Percentiles rank a stretch among this genome's conserved stretches.
phyloP scores from a whole-genome alignment of 305 asterid species.

The Euphrasia arctica region DNA sequence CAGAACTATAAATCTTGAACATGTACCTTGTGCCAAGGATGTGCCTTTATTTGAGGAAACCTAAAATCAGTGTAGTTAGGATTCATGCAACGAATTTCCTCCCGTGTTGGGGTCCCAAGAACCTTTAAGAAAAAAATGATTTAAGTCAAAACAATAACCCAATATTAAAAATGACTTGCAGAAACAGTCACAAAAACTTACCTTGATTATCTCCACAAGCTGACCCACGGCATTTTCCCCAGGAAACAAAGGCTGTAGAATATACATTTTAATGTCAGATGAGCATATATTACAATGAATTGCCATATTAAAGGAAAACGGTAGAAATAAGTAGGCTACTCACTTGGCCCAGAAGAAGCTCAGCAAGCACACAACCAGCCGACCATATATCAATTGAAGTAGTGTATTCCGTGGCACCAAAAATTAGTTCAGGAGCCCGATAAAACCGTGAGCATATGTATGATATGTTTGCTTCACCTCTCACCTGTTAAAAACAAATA shows the following conservation, averaged over 20 bases:
- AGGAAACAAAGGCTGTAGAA: conserved; percentile 80
- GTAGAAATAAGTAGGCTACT: conserved; percentile 25
- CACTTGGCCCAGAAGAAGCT: conserved; percentile 95
- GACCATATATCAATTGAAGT: conserved; percentile 97
- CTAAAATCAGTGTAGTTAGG: conserved; percentile 90
- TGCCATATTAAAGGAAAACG: conserved; percentile 6
- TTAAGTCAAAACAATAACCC: conserved; percentile 19
- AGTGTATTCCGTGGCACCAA: conserved; percentile 93
- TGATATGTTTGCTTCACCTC: conserved; percentile 89
- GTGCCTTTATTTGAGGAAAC: conserved; percentile 96
- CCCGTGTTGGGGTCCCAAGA: conserved; percentile 97
- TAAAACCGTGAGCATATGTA: conserved; percentile 92
- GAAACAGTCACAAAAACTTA: conserved; percentile 25
- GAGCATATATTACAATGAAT: background rate
- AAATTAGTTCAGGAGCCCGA: conserved; percentile 97
- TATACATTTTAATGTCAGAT: conserved; percentile 25
- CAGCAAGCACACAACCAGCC: conserved; percentile 97
- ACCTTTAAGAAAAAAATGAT: conserved; percentile 50
- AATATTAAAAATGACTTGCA: conserved; percentile 24
- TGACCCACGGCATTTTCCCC: conserved; percentile 97
- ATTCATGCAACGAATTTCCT: conserved; percentile 98
- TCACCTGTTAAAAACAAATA: conserved; percentile 45
- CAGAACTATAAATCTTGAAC: conserved; percentile 8
- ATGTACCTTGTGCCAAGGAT: conserved; percentile 98
- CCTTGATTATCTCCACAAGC: conserved; percentile 96